Evolutionary conservation across 306 rosid genomes (phyloP), one percentile per base, ranked within the genome.

Genomic region (Vigna hirtella): DNA sequence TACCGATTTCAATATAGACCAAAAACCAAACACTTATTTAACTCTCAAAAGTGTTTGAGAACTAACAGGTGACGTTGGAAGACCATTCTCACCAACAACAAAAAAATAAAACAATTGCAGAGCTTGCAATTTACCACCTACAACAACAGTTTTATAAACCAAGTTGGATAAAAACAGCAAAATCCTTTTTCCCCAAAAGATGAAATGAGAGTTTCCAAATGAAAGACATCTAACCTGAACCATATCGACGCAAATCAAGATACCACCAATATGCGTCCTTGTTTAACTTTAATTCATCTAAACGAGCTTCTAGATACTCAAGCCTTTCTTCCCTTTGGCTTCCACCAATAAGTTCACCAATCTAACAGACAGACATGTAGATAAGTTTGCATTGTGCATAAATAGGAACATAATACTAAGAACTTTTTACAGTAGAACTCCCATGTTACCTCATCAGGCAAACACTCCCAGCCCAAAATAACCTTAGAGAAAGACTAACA

Each of bases 341-440:
- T 88, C 97, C 98, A 56, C 98, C 98, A 77, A 94, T 89, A 84
- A 94, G 97, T 86, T 94, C 98, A 43, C 98, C 98, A 66, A 94
- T 86, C 98, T 94, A 79, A 82, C 62, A 78, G 45, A 70, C 22
- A 76, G 58, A 52, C 9, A 16, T n/a, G 48, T 13, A 57, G 50
- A 49, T 49, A 75, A 48, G 62, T 56, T 34, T 17, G 57, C 66
- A 24, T 70, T 48, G 22, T 55, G 4, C 43, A 53, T 38, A 51
- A 75, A 22, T 14, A 53, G 18, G 50, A 48, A 42, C 24, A 62
- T n/a, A 10, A 4, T 26, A 53, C 53, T 20, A 56, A 58, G 42
- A 16, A n/a, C 64, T 48, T 66, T 48, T 26, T 48, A 42, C 14
- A 15, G 20, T 6, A 22, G 56, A 51, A 55, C 56, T 74, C 52